phyloP scores from a whole-genome alignment of 2,329 filamentous ascomycete species.

The Aspergillus ustus region DNA sequence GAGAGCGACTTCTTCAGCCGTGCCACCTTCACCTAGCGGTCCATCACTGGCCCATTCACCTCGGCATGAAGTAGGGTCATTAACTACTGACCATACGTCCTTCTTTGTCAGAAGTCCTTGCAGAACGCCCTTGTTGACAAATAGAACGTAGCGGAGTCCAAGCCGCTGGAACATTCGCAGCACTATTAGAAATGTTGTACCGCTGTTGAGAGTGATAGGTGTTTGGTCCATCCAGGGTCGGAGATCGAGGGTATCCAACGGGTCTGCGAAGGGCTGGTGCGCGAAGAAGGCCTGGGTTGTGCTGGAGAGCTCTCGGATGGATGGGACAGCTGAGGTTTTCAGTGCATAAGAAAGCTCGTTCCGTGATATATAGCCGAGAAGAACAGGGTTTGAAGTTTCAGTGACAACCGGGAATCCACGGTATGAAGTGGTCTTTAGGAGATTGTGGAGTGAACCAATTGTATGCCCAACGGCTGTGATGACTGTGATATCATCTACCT shows the following conservation, averaged over 20 bases:
- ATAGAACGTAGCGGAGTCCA: constrained; percentile 86
- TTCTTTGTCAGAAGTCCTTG: constrained; percentile 94
- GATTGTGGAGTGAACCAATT: constrained; percentile 70
- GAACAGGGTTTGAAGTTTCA: constrained; percentile 73
- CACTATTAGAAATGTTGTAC: constrained; percentile 78
- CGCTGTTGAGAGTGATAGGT: constrained; percentile 82
- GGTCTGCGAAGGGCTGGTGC: constrained; percentile 80
- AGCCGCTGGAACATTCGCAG: constrained; percentile 94
- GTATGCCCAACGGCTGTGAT: constrained; percentile 89
- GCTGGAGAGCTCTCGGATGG: constrained; percentile 58
- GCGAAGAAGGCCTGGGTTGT: constrained; percentile 83
- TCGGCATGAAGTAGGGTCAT: constrained; percentile 67
- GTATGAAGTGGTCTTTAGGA: constrained; percentile 76
- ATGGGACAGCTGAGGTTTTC: constrained; percentile 59
- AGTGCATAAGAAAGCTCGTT: constrained; percentile 86
- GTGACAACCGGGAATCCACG: constrained; percentile 91
- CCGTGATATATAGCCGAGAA: constrained; percentile 92
- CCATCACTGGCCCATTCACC: constrained; percentile 36
- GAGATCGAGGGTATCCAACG: constrained; percentile 78
- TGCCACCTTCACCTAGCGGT: constrained; percentile 30
- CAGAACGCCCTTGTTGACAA: constrained; percentile 78
- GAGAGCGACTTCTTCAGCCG: constrained; percentile 43
- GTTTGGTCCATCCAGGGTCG: constrained; percentile 99
- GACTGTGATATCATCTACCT: constrained; percentile 85
- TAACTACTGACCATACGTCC: constrained; percentile 92